Base-by-base conservation (phyloP, 768 basidiomycete species). In the Nidularia pulvinata region DNA sequence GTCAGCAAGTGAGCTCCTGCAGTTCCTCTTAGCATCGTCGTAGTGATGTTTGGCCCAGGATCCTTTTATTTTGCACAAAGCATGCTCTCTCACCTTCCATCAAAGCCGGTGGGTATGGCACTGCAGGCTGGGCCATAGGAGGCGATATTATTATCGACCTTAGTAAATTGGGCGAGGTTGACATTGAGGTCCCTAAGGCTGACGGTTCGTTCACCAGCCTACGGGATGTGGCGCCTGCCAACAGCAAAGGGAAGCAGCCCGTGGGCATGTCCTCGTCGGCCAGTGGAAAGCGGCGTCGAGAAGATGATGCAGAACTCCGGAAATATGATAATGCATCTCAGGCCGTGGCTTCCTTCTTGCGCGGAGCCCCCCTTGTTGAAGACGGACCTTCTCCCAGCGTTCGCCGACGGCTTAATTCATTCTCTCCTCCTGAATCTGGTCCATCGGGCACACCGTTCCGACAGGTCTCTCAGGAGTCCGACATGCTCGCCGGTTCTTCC, bases 71-170 rank as follows among this genome's bases (percentile, higher is more conserved):
- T 68, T 95, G 93, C 63, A 69, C 65, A n/a, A 82, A 83, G 51
- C 78, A 93, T 62, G 70, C 71, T 0, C 72, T 95, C 2, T 84
- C 88, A 7, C 82, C 89, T 5, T 93, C 91, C 7, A 80, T 94
- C 60, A 94, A 93, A 65, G 89, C 91, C 1, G 95, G 95, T 25
- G 95, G 95, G 0, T 95, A 90, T 64, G 95, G 93, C 5, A 95
- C 91, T 1, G 91, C 88, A 7, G 94, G 93, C 1, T 93, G 93
- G 89, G 84, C 91, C 46, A 82, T 95, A 51, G 85, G 85, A 13
- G 95, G 95, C 36, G 88, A 95, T 61, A 75, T 96, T 53, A 85
- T 96, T 62, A 69, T 95, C 59, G 95, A 96, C 70, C 70, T 96
- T 47, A 82, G 78, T 61, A 82, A 78, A 59, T 71, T 97, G 48